Conservation (phyloP, 169 alveolate species). For the Plasmodium fragile region DNA sequence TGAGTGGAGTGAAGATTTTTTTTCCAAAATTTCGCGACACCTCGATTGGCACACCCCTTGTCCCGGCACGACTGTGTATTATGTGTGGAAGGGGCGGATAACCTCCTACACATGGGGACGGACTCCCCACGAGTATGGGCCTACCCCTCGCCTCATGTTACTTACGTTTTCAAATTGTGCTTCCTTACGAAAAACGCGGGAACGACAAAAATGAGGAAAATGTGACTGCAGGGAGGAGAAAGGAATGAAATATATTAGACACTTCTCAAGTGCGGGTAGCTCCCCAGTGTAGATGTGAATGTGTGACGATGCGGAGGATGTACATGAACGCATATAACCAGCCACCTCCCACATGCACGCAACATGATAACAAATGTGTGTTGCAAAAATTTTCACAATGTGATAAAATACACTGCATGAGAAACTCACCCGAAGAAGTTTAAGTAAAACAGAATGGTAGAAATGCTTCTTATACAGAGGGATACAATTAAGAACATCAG, state of each 20-base stretch:
- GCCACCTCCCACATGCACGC: background rate
- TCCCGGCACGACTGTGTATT: background rate
- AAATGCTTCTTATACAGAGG: slow-evolving; percentile 46
- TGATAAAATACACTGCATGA: background rate
- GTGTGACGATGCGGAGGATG: background rate
- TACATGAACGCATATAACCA: background rate
- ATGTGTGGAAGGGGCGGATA: background rate
- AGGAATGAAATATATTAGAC: background rate
- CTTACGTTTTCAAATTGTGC: slow-evolving; percentile 62
- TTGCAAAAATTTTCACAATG: background rate
- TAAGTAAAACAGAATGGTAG: slow-evolving; percentile 33
- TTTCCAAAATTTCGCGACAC: background rate
- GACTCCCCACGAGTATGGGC: background rate
- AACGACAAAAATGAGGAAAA: slow-evolving; percentile 41
- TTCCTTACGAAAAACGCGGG: slow-evolving; percentile 62
- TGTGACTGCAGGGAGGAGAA: slow-evolving; percentile 21
- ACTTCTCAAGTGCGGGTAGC: background rate
- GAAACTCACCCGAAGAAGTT: slow-evolving; percentile 38
- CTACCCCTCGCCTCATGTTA: background rate
- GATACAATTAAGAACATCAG: slow-evolving; percentile 52
- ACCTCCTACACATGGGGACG: background rate
- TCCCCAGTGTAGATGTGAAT: background rate
- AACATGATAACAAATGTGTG: background rate
- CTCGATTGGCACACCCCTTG: background rate
- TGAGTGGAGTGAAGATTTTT: background rate